Conservation (phyloP, 2,329 filamentous ascomycete species). For the Colletotrichum aenigma region DNA sequence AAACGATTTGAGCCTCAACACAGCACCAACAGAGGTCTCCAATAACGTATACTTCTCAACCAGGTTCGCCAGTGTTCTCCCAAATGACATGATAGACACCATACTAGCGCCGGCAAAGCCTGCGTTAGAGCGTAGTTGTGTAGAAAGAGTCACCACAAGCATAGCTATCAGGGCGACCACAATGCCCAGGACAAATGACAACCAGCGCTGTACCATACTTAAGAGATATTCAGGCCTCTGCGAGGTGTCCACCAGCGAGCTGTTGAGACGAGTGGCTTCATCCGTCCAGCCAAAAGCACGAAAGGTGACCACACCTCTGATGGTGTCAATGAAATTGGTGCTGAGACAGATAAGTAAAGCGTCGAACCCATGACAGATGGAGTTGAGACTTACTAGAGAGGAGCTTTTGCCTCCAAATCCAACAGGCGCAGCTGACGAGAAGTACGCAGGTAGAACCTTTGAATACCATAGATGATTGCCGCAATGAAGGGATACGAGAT, state of each 20-base stretch:
- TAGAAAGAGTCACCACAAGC: slow-evolving; percentile 52
- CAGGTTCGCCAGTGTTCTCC: slow-evolving; percentile 30
- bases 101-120: slow-evolving; percentile 42
- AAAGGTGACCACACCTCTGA: slow-evolving; percentile 58
- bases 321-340: slow-evolving; percentile 58
- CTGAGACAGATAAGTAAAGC: slow-evolving; percentile 22
- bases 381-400: slow-evolving; percentile 49
- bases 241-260: slow-evolving; percentile 53
- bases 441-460: slow-evolving; percentile 63
- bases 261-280: slow-evolving; percentile 43
- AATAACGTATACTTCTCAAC: slow-evolving; percentile 35
- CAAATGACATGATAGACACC: slow-evolving; percentile 40
- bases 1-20: slow-evolving; percentile 29
- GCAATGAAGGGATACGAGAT: slow-evolving; percentile 55
- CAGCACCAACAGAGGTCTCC: slow-evolving; percentile 31
- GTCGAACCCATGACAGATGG: background rate
- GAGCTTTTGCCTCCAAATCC: slow-evolving; percentile 63
- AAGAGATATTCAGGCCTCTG: slow-evolving; percentile 63
- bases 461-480: slow-evolving; percentile 50
- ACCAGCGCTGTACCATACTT: slow-evolving; percentile 62
- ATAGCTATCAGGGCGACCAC: slow-evolving; percentile 53
- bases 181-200: slow-evolving; percentile 53
- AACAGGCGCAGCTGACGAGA: slow-evolving; percentile 64
- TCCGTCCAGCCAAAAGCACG: slow-evolving; percentile 62
- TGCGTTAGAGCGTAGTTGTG: slow-evolving; percentile 38